These are phyloP conservation scores for Trichoderma breve DNA, from an alignment of 2,329 filamentous ascomycete genomes.

Conservation along the genomic window DNA sequence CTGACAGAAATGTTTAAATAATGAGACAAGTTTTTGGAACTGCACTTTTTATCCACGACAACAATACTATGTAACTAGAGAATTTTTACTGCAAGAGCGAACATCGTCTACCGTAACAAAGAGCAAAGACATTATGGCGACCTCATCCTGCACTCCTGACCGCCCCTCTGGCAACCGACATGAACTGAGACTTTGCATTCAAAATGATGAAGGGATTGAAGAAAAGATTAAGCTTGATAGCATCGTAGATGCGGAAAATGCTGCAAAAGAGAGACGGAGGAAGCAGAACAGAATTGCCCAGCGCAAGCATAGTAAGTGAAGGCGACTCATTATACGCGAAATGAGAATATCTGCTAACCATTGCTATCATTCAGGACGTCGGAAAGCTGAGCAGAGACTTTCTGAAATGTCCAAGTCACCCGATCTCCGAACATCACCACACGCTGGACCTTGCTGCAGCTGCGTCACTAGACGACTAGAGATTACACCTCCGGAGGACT, in stretches of 20 bases:
- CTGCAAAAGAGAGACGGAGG: slow-evolving; percentile 14
- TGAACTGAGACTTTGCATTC: neutral
- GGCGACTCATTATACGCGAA: too few species aligned
- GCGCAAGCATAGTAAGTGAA: slow-evolving; percentile 12
- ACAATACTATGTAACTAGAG: neutral
- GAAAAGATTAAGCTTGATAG: neutral
- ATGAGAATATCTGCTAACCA: neutral
- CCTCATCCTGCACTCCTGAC: neutral
- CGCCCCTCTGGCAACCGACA: neutral
- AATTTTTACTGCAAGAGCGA: neutral
- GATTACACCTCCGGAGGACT: neutral
- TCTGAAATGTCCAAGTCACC: slow-evolving; percentile 6
- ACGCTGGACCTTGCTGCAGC: slow-evolving; percentile 4
- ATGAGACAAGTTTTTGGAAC: neutral
- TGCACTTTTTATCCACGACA: neutral
- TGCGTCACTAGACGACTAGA: neutral
- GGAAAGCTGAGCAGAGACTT: slow-evolving; percentile 17
- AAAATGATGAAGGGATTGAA: neutral
- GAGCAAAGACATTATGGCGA: neutral
- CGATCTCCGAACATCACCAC: neutral
- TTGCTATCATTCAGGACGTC: neutral
- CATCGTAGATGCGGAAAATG: neutral
- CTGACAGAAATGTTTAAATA: slow-evolving; percentile 5
- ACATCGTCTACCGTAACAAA: neutral
- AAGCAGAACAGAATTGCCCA: slow-evolving; percentile 16